These are phyloP conservation scores for Colletotrichum plurivorum DNA, from an alignment of 2,329 filamentous ascomycete genomes.

Conservation along the genomic window DNA sequence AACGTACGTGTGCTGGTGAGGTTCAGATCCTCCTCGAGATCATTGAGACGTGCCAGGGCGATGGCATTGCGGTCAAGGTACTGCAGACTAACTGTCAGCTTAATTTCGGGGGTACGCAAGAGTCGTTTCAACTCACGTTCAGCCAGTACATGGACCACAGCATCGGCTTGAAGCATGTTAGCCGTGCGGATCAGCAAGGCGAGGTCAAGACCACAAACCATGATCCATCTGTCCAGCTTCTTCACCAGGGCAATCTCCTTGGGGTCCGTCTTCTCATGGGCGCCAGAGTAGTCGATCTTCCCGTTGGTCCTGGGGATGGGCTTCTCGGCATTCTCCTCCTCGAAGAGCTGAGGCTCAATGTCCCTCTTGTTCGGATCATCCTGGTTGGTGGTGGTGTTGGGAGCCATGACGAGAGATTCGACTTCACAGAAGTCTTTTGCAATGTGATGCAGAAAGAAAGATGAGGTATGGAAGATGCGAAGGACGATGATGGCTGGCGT, in stretches of 20 bases:
- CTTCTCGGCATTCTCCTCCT: constrained; percentile 41
- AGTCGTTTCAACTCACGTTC: constrained; percentile 36
- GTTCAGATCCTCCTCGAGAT: constrained; percentile 44
- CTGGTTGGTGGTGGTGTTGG: neutral
- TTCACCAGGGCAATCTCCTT: constrained; percentile 57
- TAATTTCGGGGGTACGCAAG: accelerated
- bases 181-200: neutral
- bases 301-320: constrained; percentile 40
- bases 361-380: constrained; percentile 22
- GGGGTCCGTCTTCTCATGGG: constrained; percentile 56
- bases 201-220: constrained; percentile 43
- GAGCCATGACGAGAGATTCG: neutral
- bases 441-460: neutral
- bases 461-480: neutral
- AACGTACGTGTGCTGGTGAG: constrained; percentile 38
- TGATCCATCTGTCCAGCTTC: constrained; percentile 57
- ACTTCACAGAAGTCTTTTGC: constrained; percentile 15
- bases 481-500: neutral
- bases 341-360: constrained; percentile 37
- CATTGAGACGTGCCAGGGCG: constrained; percentile 42
- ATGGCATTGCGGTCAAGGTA: constrained; percentile 42
- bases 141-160: constrained; percentile 42
- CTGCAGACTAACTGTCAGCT: neutral
- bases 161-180: constrained; percentile 35
- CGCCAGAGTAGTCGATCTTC: constrained; percentile 54